Conservation (phyloP, 2,329 filamentous ascomycete genomes). For the Aspergillus chevalieri region DNA sequence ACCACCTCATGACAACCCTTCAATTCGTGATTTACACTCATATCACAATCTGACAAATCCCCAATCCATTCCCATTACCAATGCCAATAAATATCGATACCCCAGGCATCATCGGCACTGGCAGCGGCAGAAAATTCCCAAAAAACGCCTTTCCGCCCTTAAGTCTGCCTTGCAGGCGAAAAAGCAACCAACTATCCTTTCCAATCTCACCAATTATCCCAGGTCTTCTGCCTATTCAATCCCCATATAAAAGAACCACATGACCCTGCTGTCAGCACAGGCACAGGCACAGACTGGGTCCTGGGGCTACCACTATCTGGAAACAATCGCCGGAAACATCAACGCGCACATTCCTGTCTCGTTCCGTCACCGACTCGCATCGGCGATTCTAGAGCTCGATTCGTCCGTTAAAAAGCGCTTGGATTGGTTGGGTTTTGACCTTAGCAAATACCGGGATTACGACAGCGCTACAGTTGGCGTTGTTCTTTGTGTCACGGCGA, state of each 20-base stretch:
- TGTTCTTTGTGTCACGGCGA: too few species aligned
- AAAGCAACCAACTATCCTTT: conserved; percentile 11
- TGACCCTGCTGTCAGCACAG: conserved; percentile 34
- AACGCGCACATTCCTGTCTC: conserved; percentile 20
- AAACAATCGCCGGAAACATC: neutral
- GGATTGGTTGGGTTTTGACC: too few species aligned
- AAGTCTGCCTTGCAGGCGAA: conserved; percentile 3
- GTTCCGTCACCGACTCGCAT: conserved; percentile 8
- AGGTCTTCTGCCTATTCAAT: neutral
- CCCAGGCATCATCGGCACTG: too few species aligned
- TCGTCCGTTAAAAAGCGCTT: too few species aligned
- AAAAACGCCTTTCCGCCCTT: conserved; percentile 10
- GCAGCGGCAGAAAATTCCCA: conserved; percentile 1
- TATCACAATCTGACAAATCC: too few species aligned
- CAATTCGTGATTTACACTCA: too few species aligned
- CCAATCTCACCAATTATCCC: conserved; percentile 1
- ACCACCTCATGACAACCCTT: too few species aligned
- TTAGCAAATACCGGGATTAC: too few species aligned
- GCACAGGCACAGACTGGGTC: conserved; percentile 20
- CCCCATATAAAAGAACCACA: conserved; percentile 15
- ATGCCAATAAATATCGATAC: too few species aligned
- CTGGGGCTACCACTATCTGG: conserved; percentile 18
- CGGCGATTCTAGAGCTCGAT: too few species aligned
- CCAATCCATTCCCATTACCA: too few species aligned
- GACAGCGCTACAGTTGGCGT: too few species aligned